Evolutionary conservation across 176 grass and related monocot species (phyloP).

Genomic region (Saccharum officinarum): DNA sequence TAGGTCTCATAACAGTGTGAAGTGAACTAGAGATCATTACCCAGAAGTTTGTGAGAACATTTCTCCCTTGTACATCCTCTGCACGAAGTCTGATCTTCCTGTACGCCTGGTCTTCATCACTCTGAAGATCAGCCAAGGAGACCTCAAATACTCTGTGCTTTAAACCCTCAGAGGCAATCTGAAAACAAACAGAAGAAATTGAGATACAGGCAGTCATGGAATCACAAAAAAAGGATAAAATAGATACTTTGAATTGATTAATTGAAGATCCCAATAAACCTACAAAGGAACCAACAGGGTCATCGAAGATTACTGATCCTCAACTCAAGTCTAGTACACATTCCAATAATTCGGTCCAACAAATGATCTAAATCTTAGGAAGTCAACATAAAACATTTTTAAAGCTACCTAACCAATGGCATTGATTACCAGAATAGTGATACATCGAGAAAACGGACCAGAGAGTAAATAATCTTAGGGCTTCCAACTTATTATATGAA

Average conservation of each 20-base stretch:
- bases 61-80: slow-evolving; percentile 74
- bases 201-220: background rate
- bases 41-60: slow-evolving; percentile 85
- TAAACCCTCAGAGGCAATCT: slow-evolving; percentile 82
- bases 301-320: background rate
- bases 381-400: too few species aligned
- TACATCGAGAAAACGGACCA: background rate
- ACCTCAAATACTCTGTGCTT: slow-evolving; percentile 90
- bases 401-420: background rate
- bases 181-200: background rate
- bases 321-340: background rate
- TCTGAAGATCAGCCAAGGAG: slow-evolving; percentile 72
- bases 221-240: background rate
- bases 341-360: background rate
- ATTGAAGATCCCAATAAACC: background rate
- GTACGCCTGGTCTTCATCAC: slow-evolving; percentile 77
- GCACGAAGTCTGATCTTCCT: slow-evolving; percentile 81
- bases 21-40: slow-evolving; percentile 22
- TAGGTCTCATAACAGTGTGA: background rate
- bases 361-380: background rate
- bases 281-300: background rate
- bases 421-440: background rate
- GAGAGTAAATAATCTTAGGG: background rate
- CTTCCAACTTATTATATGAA: too few species aligned
- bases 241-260: background rate